Base-by-base conservation (phyloP, 177 flowering plant genomes). In the Tripterygium wilfordii region DNA sequence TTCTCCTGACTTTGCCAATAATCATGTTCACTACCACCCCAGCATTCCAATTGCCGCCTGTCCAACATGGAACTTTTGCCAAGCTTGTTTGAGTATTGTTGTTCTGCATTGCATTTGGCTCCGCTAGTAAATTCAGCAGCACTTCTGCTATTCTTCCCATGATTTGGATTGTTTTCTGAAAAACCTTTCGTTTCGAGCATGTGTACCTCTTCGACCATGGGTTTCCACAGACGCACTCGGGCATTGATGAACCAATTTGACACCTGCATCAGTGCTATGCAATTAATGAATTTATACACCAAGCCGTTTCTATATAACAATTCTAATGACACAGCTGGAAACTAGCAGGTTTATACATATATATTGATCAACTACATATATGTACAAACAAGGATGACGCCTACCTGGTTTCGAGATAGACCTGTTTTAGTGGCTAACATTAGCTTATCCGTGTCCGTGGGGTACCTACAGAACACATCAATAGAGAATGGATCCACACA, bases 181-280 rank as follows among this genome's bases (percentile, higher is more conserved):
- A 47, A 25, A 12, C 70, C 75, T 51, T 79, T 74, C 2, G 78
- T 79, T 51, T 90, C 97, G 3, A 85, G 85, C 82, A 60, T 73
- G 74, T 90, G 96, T 49, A 90, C 80, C 61, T 90, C 97, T 61
- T 90, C 97, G 19, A 90, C 91, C 97, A 90, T 90, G 19, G 97
- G 97, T 61, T 90, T 90, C 97, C 97, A 90, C 1, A 90, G 64
- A 3, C 97, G 77, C 1, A 90, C 97, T 8, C 97, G 74, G 3
- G 97, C 97, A 61, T 90, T 90, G 56, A 90, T 90, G 56, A 90
- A 90, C 97, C 97, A 90, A 61, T 90, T 90, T 2, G 97, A 90
- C 1, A 90, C 97, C 97, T 89, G 58, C 29, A 43, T 48, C n/a
- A 43, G 0, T 2, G n/a, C n/a, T n/a, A n/a, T n/a, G n/a, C n/a